A percentile compares a stretch with the other conserved stretches of the same genome.
These are phyloP conservation scores for Colletotrichum simmondsii DNA, from an alignment of 2,329 filamentous ascomycete genomes.

Conservation along the genomic window DNA sequence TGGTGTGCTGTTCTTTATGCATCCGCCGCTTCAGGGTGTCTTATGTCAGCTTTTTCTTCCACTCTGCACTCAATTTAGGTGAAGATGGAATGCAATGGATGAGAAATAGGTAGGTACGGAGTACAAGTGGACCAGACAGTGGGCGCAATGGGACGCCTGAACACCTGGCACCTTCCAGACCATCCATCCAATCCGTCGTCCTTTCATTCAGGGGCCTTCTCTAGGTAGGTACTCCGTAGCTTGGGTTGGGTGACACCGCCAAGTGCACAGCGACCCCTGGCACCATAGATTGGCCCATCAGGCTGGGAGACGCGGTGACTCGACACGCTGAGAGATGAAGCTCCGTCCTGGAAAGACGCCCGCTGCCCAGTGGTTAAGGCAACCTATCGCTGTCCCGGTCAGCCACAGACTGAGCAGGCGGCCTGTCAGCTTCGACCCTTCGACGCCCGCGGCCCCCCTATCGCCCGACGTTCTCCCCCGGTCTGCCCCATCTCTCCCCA, in stretches of 20 bases:
- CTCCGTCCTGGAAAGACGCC: neutral
- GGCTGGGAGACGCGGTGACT: neutral
- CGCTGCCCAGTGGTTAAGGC: neutral
- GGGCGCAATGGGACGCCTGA: neutral
- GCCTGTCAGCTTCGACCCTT: constrained; percentile 28
- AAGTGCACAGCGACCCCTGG: neutral
- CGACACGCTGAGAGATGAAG: neutral
- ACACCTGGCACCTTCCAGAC: neutral
- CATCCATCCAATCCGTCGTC: neutral
- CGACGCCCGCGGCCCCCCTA: constrained; percentile 26
- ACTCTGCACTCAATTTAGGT: neutral
- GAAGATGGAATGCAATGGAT: neutral
- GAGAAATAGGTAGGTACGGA: neutral
- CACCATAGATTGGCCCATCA: neutral
- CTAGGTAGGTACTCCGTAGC: neutral
- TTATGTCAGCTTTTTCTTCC: neutral
- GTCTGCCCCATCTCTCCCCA: constrained; percentile 32
- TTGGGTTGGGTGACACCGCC: neutral
- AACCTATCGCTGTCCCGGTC: neutral
- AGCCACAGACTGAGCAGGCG: neutral
- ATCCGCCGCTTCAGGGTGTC: neutral
- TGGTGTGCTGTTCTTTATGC: neutral
- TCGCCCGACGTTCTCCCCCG: constrained; percentile 28
- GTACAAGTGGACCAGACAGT: neutral
- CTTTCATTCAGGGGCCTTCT: neutral